Evolutionary conservation across 2,329 filamentous ascomycete genomes (phyloP).

Genomic region (Diplodia sapinea): DNA sequence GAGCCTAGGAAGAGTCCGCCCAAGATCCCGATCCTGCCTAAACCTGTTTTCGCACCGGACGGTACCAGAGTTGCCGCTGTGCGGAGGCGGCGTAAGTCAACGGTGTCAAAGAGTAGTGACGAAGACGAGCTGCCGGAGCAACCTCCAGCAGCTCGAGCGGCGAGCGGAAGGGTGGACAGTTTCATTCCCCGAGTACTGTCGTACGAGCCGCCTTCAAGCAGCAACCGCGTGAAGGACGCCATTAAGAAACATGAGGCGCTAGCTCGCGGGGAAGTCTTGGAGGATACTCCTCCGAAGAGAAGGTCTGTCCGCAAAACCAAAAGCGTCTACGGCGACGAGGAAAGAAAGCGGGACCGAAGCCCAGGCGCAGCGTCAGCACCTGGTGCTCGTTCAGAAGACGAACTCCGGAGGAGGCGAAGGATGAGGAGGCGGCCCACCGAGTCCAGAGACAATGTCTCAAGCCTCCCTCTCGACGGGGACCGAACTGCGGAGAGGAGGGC

Average conservation of each 20-base stretch:
- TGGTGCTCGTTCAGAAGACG: conserved; percentile 26
- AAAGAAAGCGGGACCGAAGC: conserved; percentile 13
- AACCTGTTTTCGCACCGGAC: conserved; percentile 26
- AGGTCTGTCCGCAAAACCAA: conserved; percentile 28
- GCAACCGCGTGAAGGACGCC: conserved; percentile 16
- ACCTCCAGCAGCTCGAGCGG: not conserved
- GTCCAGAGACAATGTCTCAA: conserved; percentile 14
- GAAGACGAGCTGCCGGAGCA: conserved; percentile 12
- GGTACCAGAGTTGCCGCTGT: conserved; percentile 26
- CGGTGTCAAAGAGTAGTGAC: conserved; percentile 18
- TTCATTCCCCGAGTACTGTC: conserved; percentile 3
- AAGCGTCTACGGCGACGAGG: conserved; percentile 22
- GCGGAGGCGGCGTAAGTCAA: conserved; percentile 27
- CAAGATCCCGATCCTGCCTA: conserved; percentile 22
- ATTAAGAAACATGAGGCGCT: conserved; percentile 18
- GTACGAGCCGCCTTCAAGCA: conserved; percentile 21
- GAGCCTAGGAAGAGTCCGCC: conserved; percentile 28
- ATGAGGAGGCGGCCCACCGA: conserved; percentile 28
- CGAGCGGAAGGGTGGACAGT: not conserved
- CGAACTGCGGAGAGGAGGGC: conserved; percentile 10
- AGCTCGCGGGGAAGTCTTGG: conserved; percentile 10
- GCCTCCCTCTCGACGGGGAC: not conserved
- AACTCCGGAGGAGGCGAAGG: conserved; percentile 39
- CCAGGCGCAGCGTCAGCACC: conserved; percentile 1
- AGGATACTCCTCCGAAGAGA: conserved; percentile 19